These are phyloP conservation scores for Psilocybe subaeruginosa DNA, from an alignment of 768 basidiomycete genomes.

Conservation along the genomic window DNA sequence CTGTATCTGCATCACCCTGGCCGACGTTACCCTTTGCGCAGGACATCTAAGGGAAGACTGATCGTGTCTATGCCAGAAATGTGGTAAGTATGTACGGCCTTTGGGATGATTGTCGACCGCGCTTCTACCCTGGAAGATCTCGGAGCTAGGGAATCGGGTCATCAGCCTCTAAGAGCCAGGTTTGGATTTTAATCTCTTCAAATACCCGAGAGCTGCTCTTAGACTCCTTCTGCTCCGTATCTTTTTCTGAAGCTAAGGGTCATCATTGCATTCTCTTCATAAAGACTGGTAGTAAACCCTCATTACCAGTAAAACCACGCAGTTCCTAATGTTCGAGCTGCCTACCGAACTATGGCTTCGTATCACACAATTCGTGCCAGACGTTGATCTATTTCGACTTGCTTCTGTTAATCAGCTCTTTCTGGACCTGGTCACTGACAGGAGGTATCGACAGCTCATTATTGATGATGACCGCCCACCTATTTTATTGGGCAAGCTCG, in stretches of 20 bases:
- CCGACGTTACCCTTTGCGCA: neutral
- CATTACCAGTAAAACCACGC: too few species aligned
- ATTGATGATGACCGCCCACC: constrained; percentile 21
- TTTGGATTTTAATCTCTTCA: constrained; percentile 2
- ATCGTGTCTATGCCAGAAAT: neutral
- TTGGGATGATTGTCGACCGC: neutral
- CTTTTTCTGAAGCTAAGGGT: neutral
- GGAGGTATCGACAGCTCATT: constrained; percentile 21
- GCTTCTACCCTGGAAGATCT: neutral
- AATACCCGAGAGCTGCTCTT: constrained; percentile 4
- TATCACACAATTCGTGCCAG: constrained; percentile 22
- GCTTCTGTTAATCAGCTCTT: constrained; percentile 20
- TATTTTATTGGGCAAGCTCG: constrained; percentile 10
- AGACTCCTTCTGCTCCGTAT: neutral
- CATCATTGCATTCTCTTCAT: neutral
- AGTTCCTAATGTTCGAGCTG: constrained; percentile 9
- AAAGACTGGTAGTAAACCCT: too few species aligned
- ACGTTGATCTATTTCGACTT: constrained; percentile 16
- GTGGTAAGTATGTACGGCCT: neutral
- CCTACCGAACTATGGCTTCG: constrained; percentile 28
- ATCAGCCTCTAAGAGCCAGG: neutral
- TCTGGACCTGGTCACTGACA: constrained; percentile 17
- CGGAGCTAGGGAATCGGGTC: neutral
- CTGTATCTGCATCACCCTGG: constrained; percentile 2
- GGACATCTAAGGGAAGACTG: neutral